Evolutionary conservation across 2,329 filamentous ascomycete genomes (phyloP), one percentile per base, ranked within the genome.

Genomic region (Leptographium radiaticola): DNA sequence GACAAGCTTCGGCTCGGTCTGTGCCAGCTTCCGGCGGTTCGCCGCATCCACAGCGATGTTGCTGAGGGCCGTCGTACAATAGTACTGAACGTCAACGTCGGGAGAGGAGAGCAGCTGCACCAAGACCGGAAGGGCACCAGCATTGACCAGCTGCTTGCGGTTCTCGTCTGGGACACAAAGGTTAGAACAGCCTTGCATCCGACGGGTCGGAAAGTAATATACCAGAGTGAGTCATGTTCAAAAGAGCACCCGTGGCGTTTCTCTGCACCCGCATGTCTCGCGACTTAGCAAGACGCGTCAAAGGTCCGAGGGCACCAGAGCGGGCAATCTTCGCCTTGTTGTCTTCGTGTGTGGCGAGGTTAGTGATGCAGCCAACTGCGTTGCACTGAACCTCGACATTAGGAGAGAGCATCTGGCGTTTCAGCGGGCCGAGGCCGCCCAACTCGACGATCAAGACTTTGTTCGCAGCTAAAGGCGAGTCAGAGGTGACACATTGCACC

Each of bases 171-270:
- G 2, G 31, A 31, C 13, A 13, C 38, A 39, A 48, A n/a, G 4
- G 20, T 52, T 46, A 45, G 50, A 15, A 20, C 1, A 36, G 25
- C 6, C 11, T 25, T 6, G 12, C 30, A 11, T 7, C 25, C 20
- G 6, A n/a, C 6, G 31, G 31, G 31, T 15, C 9, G 18, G 4
- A 31, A 16, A 44, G 9, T 20, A 31, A 49, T 78, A 56, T 80
- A 95, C 89, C 89, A 59, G 90, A 97, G 73, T 98, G 93, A 63
- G 93, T 98, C 93, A 98, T 98, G 70, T 98, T 98, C 60, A 98
- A 78, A 55, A 98, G 74, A 47, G 93, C 93, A 53, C 93, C 93
- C 1, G 93, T 98, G 55, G 93, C 93, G 70, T 98, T 98, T 60
- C 93, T 81, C 72, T 98, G 93, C 49, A 98, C 93, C 54, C 93